Base-by-base conservation (phyloP, 1,139 yeast genomes). In the Hyphopichia burtonii region DNA sequence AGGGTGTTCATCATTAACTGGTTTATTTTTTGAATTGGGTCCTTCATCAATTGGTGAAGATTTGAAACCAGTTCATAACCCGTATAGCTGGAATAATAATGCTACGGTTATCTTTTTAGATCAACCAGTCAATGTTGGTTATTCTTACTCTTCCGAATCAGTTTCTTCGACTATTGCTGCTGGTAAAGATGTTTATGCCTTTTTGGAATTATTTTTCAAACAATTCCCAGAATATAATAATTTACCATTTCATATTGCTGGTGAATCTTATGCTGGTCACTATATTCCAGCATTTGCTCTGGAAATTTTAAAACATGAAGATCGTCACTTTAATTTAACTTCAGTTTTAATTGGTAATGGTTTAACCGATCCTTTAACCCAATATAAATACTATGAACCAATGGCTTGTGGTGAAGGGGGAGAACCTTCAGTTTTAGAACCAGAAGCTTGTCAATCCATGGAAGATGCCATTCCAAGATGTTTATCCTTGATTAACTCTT, bases 371-470 rank as follows among this genome's bases (percentile, higher is more conserved):
- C 91, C 96, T 14, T 78, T 88, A 63, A 81, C 82, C 49, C 99
- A 93, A 71, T 87, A 86, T 65, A 86, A 84, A 54, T 82, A 82
- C 65, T 93, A 89, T 68, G 86, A 87, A 69, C 96, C 95, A 64
- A 93, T 93, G 99, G 98, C 97, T 10, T 93, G 99, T 68, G 96
- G 97, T 51, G 74, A 81, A 56, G 96, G 96, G 58, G 98, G 96
- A 38, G 86, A 83, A 52, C 85, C 86, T 33, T 74, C 95, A 9
- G 95, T 90, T 9, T 71, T 93, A 55, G 72, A 77, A 31, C 87
- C 85, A 40, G 91, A 85, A 49, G 84, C 86, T 63, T 93, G 99
- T 71, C 77, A 82, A 43, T 70, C 74, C 40, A 88, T 91, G 96
- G 69, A 76, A 44, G 78, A 74, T 44, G 69, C 84, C 34, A 73